Evolutionary conservation across 2,329 filamentous ascomycete genomes (phyloP), one percentile per base, ranked within the genome.

Genomic region (Pezizomycotina sp.): DNA sequence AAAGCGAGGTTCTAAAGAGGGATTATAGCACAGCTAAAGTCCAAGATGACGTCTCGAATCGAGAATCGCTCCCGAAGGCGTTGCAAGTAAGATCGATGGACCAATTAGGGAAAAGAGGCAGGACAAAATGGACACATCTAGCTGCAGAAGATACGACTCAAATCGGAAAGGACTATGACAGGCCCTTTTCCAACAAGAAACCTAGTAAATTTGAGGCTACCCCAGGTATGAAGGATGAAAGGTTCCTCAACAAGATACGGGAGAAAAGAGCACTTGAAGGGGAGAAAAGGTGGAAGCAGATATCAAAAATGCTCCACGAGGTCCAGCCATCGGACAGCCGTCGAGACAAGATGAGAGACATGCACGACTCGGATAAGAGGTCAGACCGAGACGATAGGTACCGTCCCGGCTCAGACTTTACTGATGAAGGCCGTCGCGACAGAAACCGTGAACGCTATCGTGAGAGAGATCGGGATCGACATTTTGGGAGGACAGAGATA

Each of bases 71-170:
- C 50, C 89, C 89, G 3, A 76, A 92, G 60, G 91, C 84, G 48
- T 73, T 98, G 63, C 83, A 92, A 60, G 73, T 91, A 51, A 66
- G 89, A 38, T 89, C 95, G 58, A 82, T 89, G 77, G 86, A 84
- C 9, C 86, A 84, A 61, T 59, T 98, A 16, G 89, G 89, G 14
- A 81, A 78, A 61, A 92, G 92, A 62, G 86, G 89, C 13, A 73
- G 80, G 18, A 84, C 82, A 5, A 80, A 78, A 57, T 95, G 95
- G 59, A 78, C 69, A 50, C 89, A 98, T 57, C 66, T 98, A 52
- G 75, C 74, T 55, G 71, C 65, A 9, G 86, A 98, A 59, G 89
- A 98, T 58, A 98, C 89, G 0, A 89, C 89, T 0, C 64, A 68
- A 19, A 93, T 84, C 77, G 86, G 77, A 3, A 31, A 16, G 42